Conservation (phyloP, 2,329 filamentous ascomycete genomes). For the Fonsecaea pedrosoi region DNA sequence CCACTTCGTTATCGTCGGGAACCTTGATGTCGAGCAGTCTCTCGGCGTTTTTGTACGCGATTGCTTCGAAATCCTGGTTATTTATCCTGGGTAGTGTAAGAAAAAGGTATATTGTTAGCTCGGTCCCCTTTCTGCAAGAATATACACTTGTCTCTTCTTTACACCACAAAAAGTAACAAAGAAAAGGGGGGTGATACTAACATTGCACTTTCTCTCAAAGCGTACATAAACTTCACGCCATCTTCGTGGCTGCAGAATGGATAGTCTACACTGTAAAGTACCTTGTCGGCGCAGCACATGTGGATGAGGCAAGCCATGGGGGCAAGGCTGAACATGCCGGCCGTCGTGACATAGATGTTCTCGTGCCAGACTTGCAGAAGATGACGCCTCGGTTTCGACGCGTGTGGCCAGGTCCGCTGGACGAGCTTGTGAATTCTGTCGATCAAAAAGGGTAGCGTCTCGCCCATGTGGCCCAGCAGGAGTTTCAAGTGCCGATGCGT, state of each 20-base stretch:
- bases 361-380: conserved; percentile 61
- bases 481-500: conserved; percentile 62
- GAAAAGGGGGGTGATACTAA: background rate
- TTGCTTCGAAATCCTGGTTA: conserved; percentile 56
- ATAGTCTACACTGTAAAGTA: conserved; percentile 66
- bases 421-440: conserved; percentile 47
- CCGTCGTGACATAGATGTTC: conserved; percentile 66
- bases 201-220: conserved; percentile 58
- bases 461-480: conserved; percentile 61
- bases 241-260: conserved; percentile 61
- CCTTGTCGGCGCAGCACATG: conserved; percentile 51
- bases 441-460: conserved; percentile 62
- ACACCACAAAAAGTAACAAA: background rate
- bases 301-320: conserved; percentile 54
- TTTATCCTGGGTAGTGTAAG: conserved; percentile 44
- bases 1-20: conserved; percentile 25
- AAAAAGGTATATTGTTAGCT: background rate
- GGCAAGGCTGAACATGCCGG: conserved; percentile 59
- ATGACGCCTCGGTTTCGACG: conserved; percentile 25
- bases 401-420: conserved; percentile 37
- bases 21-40: conserved; percentile 47
- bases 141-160: too few relatives aligned
- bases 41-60: conserved; percentile 61
- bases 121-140: background rate
- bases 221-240: conserved; percentile 57